Percentiles rank a stretch among this genome's conserved stretches.
These are phyloP conservation scores for Pyricularia grisea DNA, from an alignment of 2,329 filamentous ascomycete genomes.

Conservation along the genomic window DNA sequence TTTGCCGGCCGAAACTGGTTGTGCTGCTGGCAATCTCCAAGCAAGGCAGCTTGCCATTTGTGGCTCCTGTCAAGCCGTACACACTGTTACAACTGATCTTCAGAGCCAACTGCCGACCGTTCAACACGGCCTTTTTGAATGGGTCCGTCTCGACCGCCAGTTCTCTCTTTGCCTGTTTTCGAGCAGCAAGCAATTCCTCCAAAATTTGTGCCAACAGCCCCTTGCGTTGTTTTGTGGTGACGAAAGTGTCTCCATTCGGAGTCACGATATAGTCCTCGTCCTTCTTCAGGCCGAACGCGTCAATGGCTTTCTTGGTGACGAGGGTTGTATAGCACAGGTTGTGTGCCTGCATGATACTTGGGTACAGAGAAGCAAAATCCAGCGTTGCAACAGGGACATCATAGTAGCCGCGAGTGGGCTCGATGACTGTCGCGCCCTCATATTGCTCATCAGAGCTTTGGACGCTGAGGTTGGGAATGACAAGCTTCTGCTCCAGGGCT, in stretches of 20 bases:
- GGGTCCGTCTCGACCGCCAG: conserved; percentile 81
- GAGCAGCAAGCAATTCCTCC: conserved; percentile 80
- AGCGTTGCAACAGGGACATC: conserved; percentile 91
- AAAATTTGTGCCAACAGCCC: conserved; percentile 91
- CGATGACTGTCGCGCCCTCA: conserved; percentile 95
- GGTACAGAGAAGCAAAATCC: conserved; percentile 97
- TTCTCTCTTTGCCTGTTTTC: conserved; percentile 92
- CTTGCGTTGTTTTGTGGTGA: conserved; percentile 80
- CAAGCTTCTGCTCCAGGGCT: conserved; percentile 82
- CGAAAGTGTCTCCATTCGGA: conserved; percentile 89
- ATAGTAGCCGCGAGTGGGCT: conserved; percentile 88
- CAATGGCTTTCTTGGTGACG: conserved; percentile 67
- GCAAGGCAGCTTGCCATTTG: conserved; percentile 90
- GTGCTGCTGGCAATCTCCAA: conserved; percentile 93
- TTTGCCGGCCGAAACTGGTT: conserved; percentile 92
- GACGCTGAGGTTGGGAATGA: conserved; percentile 77
- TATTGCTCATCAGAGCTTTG: conserved; percentile 79
- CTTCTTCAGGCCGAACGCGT: conserved; percentile 68
- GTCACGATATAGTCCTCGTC: conserved; percentile 96
- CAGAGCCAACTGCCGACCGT: conserved; percentile 90
- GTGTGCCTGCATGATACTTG: conserved; percentile 97
- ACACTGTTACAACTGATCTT: conserved; percentile 98
- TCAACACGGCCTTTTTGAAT: conserved; percentile 96
- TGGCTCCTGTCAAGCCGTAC: conserved; percentile 93
- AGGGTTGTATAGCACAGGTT: conserved; percentile 97